Evolutionary conservation across 768 basidiomycete genomes (phyloP), one percentile per base, ranked within the genome.

Genomic region (Suillus lakei): DNA sequence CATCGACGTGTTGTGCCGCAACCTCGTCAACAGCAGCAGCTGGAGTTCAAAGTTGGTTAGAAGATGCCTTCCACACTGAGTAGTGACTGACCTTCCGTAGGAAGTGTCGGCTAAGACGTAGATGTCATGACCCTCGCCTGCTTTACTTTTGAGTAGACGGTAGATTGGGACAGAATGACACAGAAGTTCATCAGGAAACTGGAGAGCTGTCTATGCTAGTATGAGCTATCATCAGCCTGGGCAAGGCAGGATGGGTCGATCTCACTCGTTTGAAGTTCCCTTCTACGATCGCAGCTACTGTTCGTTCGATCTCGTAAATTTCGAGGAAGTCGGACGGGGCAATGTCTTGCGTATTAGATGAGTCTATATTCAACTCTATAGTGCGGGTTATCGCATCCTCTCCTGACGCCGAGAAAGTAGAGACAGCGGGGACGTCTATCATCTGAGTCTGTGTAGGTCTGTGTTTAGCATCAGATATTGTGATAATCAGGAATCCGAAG

Each of bases 21-120:
- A 99, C 91, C 70, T 98, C 94, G 72, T 99, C 98, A 3, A 97
- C 95, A 74, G n/a, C 98, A 99, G 72, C 98, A 99, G 71, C 96
- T 72, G 51, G n/a, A 56, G 62, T 43, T 41, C 6, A 44, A 39
- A 43, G 30, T 38, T 28, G 8, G 30, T 66, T 32, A 71, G 64
- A 55, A 54, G 12, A n/a, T 56, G 41, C 51, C 23, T 18, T 55
- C 41, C 56, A 26, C 5, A 55, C 18, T 26, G 5, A 62, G 41
- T 10, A 23, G 69, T 69, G 12, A n/a, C 87, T 53, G 80, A 88
- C 96, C 93, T 96, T 78, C 96, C 98, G 77, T 98, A 98, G 5
- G 96, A 97, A 26, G 96, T 98, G 77, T 99, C 97, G 15, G 96
- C 97, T n/a, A 98, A 84, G 5, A 98, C 91, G 74, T 95, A 97